phyloP scores from a whole-genome alignment of 495 filamentous ascomycete species.

The Podospora didyma region DNA sequence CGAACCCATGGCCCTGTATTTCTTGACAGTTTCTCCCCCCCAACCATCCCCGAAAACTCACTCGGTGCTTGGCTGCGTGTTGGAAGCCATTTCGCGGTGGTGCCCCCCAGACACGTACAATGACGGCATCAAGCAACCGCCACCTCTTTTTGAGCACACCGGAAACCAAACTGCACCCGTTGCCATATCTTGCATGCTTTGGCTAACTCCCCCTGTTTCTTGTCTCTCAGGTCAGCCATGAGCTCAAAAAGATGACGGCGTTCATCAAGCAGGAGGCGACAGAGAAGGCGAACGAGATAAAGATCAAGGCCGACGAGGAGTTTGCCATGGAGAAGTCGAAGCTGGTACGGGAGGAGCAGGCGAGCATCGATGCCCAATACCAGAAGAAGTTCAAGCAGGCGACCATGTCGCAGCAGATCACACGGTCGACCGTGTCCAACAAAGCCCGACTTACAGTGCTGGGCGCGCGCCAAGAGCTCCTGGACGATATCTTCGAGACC shows the following conservation, averaged over 20 bases:
- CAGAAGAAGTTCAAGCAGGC: slow-evolving; percentile 98
- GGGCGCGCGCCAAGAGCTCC: slow-evolving; percentile 76
- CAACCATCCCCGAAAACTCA: too few species aligned
- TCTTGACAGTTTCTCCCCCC: not conserved
- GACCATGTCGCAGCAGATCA: slow-evolving; percentile 95
- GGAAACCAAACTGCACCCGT: too few species aligned
- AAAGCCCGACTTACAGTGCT: slow-evolving; percentile 88
- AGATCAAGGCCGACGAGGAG: slow-evolving; percentile 96
- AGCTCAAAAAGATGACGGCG: slow-evolving; percentile 99
- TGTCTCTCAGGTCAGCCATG: slow-evolving; percentile 69
- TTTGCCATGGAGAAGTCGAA: slow-evolving; percentile 98
- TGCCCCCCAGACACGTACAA: too few species aligned
- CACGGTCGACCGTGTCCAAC: slow-evolving; percentile 88
- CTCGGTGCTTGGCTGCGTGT: too few species aligned
- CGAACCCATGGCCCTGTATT: slow-evolving; percentile 13
- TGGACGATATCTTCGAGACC: slow-evolving; percentile 87
- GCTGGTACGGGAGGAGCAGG: slow-evolving; percentile 90
- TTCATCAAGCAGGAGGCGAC: slow-evolving; percentile 99
- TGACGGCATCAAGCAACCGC: too few species aligned
- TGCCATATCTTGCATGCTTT: not conserved
- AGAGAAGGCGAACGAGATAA: slow-evolving; percentile 95
- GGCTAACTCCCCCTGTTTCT: not conserved
- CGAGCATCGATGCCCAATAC: slow-evolving; percentile 86
- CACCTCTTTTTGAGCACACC: too few species aligned
- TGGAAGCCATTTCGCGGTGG: too few species aligned